Conservation (phyloP, 768 basidiomycete genomes). For the Melanogaster broomeanus region DNA sequence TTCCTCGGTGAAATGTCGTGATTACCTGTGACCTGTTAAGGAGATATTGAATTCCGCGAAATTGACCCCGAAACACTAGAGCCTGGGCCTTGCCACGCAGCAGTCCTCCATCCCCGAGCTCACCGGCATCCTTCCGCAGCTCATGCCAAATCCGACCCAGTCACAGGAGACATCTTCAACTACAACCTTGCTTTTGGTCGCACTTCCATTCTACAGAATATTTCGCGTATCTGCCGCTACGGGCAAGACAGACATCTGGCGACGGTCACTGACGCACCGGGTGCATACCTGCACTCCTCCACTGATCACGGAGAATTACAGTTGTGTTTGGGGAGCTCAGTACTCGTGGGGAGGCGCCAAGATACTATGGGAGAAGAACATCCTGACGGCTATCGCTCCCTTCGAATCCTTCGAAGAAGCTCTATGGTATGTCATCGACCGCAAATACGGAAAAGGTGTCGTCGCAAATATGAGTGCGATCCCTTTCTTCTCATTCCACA, state of each 20-base stretch:
- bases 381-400: conserved; percentile 32
- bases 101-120: conserved; percentile 33
- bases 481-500: conserved; percentile 44
- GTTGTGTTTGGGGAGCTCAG: conserved; percentile 37
- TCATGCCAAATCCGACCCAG: conserved; percentile 38
- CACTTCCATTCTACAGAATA: conserved; percentile 29
- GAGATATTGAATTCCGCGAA: conserved; percentile 30
- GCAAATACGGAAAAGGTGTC: conserved; percentile 35
- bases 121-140: conserved; percentile 36
- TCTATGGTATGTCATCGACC: conserved; percentile 41
- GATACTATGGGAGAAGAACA: conserved; percentile 33
- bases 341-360: conserved; percentile 29
- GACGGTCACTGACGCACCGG: conserved; percentile 38
- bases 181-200: conserved; percentile 33
- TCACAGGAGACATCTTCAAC: conserved; percentile 39
- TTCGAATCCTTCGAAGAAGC: conserved; percentile 32
- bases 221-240: conserved; percentile 36
- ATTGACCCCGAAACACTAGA: conserved; percentile 40
- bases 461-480: conserved; percentile 37
- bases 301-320: conserved; percentile 37
- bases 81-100: conserved; percentile 34
- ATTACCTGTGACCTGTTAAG: too few species aligned
- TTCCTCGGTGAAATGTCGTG: too few species aligned
- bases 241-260: conserved; percentile 37
- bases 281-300: conserved; percentile 42